Percentiles rank a stretch among this genome's conserved stretches.
phyloP scores from a whole-genome alignment of 1,139 yeast genomes.

The Geotrichum restrictum region DNA sequence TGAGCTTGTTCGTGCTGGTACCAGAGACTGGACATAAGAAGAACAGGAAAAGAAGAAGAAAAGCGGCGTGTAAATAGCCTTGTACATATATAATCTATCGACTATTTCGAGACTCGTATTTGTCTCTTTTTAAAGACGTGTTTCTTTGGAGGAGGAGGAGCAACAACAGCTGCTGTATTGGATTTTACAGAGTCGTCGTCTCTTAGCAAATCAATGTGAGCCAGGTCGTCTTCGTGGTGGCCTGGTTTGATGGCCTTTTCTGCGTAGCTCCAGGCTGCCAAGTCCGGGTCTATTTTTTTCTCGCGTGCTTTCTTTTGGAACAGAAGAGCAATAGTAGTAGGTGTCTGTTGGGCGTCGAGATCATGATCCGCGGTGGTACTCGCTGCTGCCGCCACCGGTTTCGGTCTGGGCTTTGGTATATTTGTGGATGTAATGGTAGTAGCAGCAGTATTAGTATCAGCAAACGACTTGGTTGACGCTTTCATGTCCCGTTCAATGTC shows the following conservation, averaged over 20 bases:
- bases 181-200: conserved; percentile 3
- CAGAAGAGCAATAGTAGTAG: no score
- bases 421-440: neutral
- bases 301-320: conserved; percentile 14
- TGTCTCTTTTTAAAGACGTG: conserved; percentile 30
- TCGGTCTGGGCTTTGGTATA: neutral
- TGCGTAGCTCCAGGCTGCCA: conserved; percentile 2
- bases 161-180: neutral
- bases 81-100: conserved; percentile 7
- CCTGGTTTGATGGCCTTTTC: neutral
- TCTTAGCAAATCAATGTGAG: conserved; percentile 10
- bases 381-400: no score
- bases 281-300: conserved; percentile 12
- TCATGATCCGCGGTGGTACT: no score
- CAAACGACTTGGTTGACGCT: conserved; percentile 14
- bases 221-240: neutral
- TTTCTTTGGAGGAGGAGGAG: conserved; percentile 8
- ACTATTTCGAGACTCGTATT: conserved; percentile 13
- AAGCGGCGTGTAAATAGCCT: conserved; percentile 5
- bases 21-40: conserved; percentile 74
- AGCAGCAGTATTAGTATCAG: neutral
- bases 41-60: conserved; percentile 2
- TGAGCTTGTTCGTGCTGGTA: conserved; percentile 92
- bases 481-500: conserved; percentile 27
- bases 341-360: no score